Conservation (phyloP, 2,329 filamentous ascomycete species). For the Colletotrichum euphorbiae region DNA sequence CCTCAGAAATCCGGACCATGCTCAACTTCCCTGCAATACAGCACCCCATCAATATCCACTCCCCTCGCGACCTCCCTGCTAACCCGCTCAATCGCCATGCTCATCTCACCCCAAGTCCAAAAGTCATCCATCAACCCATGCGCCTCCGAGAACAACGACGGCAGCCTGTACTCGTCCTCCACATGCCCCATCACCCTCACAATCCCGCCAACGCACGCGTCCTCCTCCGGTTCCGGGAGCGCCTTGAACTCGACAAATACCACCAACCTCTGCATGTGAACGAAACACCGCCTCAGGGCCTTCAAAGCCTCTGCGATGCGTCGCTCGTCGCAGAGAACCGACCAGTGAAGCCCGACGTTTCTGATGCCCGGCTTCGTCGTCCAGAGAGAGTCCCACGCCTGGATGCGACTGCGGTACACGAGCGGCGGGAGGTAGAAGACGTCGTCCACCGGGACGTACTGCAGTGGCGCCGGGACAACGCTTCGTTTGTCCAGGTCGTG, state of each 20-base stretch:
- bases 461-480: not conserved
- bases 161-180: slow-evolving; percentile 28
- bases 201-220: not conserved
- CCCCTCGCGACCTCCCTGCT: slow-evolving; percentile 3
- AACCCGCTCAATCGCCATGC: slow-evolving; percentile 16
- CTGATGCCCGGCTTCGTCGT: slow-evolving; percentile 30
- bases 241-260: slow-evolving; percentile 34
- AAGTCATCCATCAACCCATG: slow-evolving; percentile 30
- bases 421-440: slow-evolving; percentile 33
- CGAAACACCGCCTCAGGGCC: slow-evolving; percentile 17
- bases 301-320: slow-evolving; percentile 29
- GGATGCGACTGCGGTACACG: slow-evolving; percentile 31
- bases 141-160: slow-evolving; percentile 21
- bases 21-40: slow-evolving; percentile 32
- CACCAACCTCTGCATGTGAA: slow-evolving; percentile 9
- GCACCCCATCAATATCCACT: slow-evolving; percentile 21
- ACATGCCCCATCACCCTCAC: slow-evolving; percentile 15
- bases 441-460: slow-evolving; percentile 6
- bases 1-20: not conserved
- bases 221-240: slow-evolving; percentile 28
- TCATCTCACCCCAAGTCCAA: slow-evolving; percentile 37
- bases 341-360: slow-evolving; percentile 34
- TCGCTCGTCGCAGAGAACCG: slow-evolving; percentile 31
- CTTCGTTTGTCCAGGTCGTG: slow-evolving; percentile 30
- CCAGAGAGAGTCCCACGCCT: slow-evolving; percentile 33